These are phyloP conservation scores for Spergularia azorica DNA, from an alignment of 179 eudicot species.

Conservation along the genomic window DNA sequence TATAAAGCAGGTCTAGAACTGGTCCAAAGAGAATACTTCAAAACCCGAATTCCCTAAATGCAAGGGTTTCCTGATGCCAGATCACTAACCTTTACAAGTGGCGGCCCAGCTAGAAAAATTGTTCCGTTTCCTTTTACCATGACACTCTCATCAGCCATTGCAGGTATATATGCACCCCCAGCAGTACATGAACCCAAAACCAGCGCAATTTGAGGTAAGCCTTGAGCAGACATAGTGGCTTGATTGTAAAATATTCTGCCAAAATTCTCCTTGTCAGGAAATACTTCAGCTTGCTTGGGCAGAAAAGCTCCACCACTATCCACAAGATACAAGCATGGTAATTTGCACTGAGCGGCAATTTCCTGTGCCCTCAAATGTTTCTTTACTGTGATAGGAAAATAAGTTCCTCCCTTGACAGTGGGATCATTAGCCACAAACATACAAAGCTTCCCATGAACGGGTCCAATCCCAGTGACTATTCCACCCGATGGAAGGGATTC, in stretches of 20 bases:
- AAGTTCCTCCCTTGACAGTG: conserved; percentile 97
- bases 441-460: conserved; percentile 88
- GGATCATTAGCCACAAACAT: conserved; percentile 99
- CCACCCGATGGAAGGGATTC: conserved; percentile 92
- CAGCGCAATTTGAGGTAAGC: conserved; percentile 95
- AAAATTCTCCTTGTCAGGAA: conserved; percentile 97
- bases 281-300: conserved; percentile 95
- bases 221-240: conserved; percentile 91
- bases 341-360: conserved; percentile 83
- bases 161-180: conserved; percentile 99
- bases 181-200: conserved; percentile 99
- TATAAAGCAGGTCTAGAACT: not conserved
- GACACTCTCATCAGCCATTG: conserved; percentile 99
- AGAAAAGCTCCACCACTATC: conserved; percentile 99
- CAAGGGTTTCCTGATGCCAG: not conserved
- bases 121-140: conserved; percentile 99
- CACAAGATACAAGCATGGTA: conserved; percentile 97
- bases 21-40: not conserved
- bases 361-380: conserved; percentile 98
- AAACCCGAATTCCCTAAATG: not conserved
- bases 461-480: conserved; percentile 91
- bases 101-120: conserved; percentile 98
- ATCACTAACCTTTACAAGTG: conserved; percentile 93
- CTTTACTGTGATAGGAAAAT: conserved; percentile 93
- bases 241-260: conserved; percentile 96